A percentile compares a stretch with the other conserved stretches of the same genome.
phyloP scores from a whole-genome alignment of 2,329 filamentous ascomycete species.

The Monilinia fructigena region DNA sequence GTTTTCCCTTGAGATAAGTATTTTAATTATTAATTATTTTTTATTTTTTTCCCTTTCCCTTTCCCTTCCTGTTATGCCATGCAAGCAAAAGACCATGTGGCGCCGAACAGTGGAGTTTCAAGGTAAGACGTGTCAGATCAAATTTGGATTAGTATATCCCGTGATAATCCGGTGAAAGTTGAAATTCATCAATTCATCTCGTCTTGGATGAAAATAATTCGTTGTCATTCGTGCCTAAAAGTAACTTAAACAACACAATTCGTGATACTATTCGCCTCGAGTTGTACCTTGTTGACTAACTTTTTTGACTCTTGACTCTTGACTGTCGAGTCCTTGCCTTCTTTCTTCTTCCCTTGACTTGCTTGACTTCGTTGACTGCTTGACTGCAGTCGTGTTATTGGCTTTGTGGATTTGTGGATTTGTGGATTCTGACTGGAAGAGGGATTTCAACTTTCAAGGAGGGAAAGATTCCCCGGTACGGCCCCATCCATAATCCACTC shows the following conservation, averaged over 20 bases:
- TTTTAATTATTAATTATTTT: not conserved
- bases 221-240: conserved; percentile 24
- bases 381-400: conserved; percentile 20
- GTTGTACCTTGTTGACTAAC: conserved; percentile 13
- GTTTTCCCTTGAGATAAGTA: not conserved
- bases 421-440: too few species aligned
- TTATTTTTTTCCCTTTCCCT: not conserved
- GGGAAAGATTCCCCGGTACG: not conserved
- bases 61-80: conserved; percentile 14
- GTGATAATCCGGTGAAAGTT: conserved; percentile 12
- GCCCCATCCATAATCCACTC: conserved; percentile 5
- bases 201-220: conserved; percentile 20
- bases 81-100: conserved; percentile 24
- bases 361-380: not conserved
- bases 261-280: conserved; percentile 18
- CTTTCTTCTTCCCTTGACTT: too few species aligned
- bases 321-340: not conserved
- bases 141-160: conserved; percentile 17
- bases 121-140: conserved; percentile 22
- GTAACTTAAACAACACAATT: conserved; percentile 24
- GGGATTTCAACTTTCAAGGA: too few species aligned
- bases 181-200: not conserved
- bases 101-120: conserved; percentile 21
- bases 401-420: conserved; percentile 19
- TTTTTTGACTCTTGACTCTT: not conserved